A percentile compares a stretch with the other conserved stretches of the same genome.
phyloP scores from a whole-genome alignment of 1,139 yeast species.

The Diutina mesorugosa region DNA sequence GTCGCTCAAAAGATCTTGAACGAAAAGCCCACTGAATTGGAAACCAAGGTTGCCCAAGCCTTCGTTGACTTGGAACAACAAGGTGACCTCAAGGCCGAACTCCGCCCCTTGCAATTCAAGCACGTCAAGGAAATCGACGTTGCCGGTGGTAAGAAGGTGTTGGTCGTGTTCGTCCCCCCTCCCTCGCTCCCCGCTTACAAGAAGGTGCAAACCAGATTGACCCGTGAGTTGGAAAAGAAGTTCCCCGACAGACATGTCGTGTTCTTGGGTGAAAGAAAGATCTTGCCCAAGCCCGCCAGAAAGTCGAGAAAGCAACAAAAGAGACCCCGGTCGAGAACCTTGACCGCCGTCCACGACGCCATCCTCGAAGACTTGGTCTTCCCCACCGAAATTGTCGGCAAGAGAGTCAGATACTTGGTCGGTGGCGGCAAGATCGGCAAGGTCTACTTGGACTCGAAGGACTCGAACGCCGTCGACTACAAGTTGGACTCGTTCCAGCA shows the following conservation, averaged over 20 bases:
- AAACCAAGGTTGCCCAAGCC: slow-evolving; percentile 99
- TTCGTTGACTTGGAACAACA: slow-evolving; percentile 86
- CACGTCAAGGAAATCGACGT: slow-evolving; percentile 97
- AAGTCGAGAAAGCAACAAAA: slow-evolving; percentile 87
- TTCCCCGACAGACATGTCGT: slow-evolving; percentile 99
- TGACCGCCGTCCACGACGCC: slow-evolving; percentile 97
- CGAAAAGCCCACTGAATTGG: slow-evolving; percentile 93
- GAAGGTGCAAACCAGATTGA: slow-evolving; percentile 93
- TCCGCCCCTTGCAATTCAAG: slow-evolving; percentile 98
- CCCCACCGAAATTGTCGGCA: slow-evolving; percentile 99
- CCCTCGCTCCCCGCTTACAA: slow-evolving; percentile 91
- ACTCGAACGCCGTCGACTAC: slow-evolving; percentile 94
- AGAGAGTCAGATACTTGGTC: slow-evolving; percentile 98
- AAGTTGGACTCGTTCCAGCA: slow-evolving; percentile 99
- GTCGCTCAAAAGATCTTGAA: slow-evolving; percentile 91
- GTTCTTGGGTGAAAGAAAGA: slow-evolving; percentile 99
- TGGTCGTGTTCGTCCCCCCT: slow-evolving; percentile 96
- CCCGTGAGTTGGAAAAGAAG: slow-evolving; percentile 99
- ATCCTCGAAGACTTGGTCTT: slow-evolving; percentile 97
- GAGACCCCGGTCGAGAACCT: slow-evolving; percentile 99
- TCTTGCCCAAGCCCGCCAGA: slow-evolving; percentile 92
- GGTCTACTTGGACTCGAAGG: slow-evolving; percentile 97
- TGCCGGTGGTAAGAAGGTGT: slow-evolving; percentile 97
- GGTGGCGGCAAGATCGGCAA: slow-evolving; percentile 99
- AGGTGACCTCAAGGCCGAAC: slow-evolving; percentile 94